Base-by-base conservation (phyloP, 257 asterid species). In the Striga asiatica region DNA sequence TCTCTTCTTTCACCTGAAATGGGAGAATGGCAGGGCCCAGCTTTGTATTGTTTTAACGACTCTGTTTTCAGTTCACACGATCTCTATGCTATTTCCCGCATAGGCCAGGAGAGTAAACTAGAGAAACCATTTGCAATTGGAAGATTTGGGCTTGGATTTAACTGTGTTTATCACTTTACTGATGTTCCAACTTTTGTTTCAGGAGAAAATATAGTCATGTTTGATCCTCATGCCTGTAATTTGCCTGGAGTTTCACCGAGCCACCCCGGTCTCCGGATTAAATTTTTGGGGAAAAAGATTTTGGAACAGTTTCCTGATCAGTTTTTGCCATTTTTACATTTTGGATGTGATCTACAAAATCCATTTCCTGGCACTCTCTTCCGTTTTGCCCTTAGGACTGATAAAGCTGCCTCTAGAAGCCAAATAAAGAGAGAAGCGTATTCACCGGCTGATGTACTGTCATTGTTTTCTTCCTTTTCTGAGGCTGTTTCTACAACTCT, bases 1-100 rank as follows among this genome's bases (percentile, higher is more conserved):
- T 89, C 98, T 58, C 80, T 89, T 69, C 96, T 89, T 56, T 86
- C 98, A 54, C 98, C 94, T 58, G 98, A 89, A 74, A 89, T 89
- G 98, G 93, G 94, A 47, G 94, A 89, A 64, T 89, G 98, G 98
- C 98, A 89, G 70, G 98, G 98, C 43, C 98, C 98, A 50, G 96
- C 96, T 66, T 72, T 89, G 74, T 89, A 89, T 74, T 89, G 98
- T 77, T 86, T 83, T 70, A 89, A 89, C 37, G 94, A 89, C 71
- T 89, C 98, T 64, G 81, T 89, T 71, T 89, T 89, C 66, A 89
- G 83, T 71, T 75, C 98, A 38, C 98, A 89, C 70, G 98, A 89
- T 82, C 78, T 89, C 41, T 89, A 89, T 73, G 93, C 98, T 48
- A 82, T 89, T 64, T 89, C 98, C 52, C 93, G 98, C 64, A 83